These are phyloP conservation scores for Globisporangium megalacanthum DNA, from an alignment of 352 stramenopile species.

Conservation along the genomic window DNA sequence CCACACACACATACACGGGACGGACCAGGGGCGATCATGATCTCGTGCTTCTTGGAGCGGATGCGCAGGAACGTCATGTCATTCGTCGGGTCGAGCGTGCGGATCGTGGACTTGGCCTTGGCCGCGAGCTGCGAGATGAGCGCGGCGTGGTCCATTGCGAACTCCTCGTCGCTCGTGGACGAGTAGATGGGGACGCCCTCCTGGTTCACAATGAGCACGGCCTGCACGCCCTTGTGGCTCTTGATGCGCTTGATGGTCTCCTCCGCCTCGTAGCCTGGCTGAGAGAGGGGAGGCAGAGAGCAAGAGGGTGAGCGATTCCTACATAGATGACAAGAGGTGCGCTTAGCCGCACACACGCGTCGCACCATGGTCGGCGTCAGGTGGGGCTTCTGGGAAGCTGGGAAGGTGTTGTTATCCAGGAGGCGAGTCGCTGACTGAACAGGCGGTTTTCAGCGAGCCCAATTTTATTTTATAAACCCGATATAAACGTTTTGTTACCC, in stretches of 20 bases:
- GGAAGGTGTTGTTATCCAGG: no score
- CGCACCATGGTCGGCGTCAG: no score
- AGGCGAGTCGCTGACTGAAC: no score
- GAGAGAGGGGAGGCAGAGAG: background rate
- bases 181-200: conserved; percentile 91
- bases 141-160: conserved; percentile 79
- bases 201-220: conserved; percentile 92
- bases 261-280: conserved; percentile 90
- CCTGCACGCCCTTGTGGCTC: conserved; percentile 92
- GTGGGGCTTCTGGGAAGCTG: no score
- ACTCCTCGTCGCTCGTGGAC: conserved; percentile 88
- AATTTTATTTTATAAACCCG: no score
- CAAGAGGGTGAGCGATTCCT: background rate
- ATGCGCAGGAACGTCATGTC: conserved; percentile 93
- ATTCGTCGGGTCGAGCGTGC: conserved; percentile 88
- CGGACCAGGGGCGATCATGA: conserved; percentile 86
- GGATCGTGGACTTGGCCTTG: conserved; percentile 89
- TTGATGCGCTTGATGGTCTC: conserved; percentile 93
- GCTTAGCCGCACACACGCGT: no score
- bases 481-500: no score
- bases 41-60: conserved; percentile 92
- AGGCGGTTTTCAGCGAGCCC: no score
- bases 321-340: no score
- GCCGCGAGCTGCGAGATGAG: conserved; percentile 86
- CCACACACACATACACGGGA: background rate